Conservation (phyloP, 1,284 basidiomycete genomes). For the Phylloboletellus chloephorus region DNA sequence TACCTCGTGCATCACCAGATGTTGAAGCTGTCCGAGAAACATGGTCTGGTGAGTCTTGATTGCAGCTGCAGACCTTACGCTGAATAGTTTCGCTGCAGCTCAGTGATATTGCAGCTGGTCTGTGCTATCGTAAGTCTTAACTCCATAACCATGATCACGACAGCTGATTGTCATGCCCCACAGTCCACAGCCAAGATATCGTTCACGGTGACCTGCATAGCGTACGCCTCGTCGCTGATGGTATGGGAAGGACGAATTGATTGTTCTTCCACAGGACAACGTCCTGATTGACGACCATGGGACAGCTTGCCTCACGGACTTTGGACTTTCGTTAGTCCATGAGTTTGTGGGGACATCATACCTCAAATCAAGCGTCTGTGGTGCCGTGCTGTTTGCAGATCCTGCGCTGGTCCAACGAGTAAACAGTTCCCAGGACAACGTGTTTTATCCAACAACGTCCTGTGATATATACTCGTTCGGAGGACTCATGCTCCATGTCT, state of each 20-base stretch:
- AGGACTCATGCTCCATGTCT: slow-evolving; percentile 27
- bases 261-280: slow-evolving; percentile 22
- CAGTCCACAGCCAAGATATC: slow-evolving; percentile 22
- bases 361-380: slow-evolving; percentile 29
- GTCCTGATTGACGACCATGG: slow-evolving; percentile 23
- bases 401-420: slow-evolving; percentile 28
- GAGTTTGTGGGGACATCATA: slow-evolving; percentile 34
- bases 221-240: slow-evolving; percentile 10
- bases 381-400: slow-evolving; percentile 34
- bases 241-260: not conserved
- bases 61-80: not conserved
- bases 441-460: slow-evolving; percentile 19
- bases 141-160: not conserved
- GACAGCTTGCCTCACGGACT: slow-evolving; percentile 30
- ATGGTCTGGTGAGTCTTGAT: slow-evolving; percentile 15
- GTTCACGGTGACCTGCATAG: slow-evolving; percentile 29
- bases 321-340: slow-evolving; percentile 34
- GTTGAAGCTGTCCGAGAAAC: slow-evolving; percentile 5
- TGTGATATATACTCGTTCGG: slow-evolving; percentile 33
- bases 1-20: slow-evolving; percentile 12
- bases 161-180: not conserved
- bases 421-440: not conserved
- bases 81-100: slow-evolving; percentile 15
- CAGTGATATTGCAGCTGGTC: slow-evolving; percentile 22
- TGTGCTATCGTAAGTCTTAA: slow-evolving; percentile 24